Evolutionary conservation across 352 stramenopile genomes (phyloP), one percentile per base, ranked within the genome.

Genomic region (Globisporangium spinosum): DNA sequence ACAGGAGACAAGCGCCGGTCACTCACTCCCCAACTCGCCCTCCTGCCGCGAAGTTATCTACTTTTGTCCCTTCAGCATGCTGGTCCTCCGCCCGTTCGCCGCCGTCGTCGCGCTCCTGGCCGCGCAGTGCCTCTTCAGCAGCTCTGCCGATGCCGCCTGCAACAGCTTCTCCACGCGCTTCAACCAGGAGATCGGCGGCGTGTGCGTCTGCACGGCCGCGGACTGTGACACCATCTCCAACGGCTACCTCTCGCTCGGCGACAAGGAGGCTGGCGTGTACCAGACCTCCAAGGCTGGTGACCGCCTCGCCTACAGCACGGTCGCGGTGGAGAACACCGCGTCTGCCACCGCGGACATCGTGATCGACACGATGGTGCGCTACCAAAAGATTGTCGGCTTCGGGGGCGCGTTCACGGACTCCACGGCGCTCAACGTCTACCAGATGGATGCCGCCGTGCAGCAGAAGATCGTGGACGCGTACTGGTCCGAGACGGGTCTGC

Each of bases 331-430:
- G 32, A 74, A 22, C 12, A 56, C 29, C 9, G 51, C 43, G 15
- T 74, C 68, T 22, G 64, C 65, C 12, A 62, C 49, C 12, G 74
- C 75, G 13, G 78, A 87, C 57, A 79, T 84, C 27, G 67, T 76
- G 29, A 74, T 90, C 32, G 78, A 93, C 62, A 78, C 76, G 13
- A 67, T 59, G 0, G 76, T 72, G 32, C 88, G 70, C 61, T 91
- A 82, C 77, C 83, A 97, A 72, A 76, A 87, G 65, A 95, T 97
- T 53, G 77, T 89, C 32, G 91, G 91, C 13, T 97, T 97, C 67
- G 91, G 91, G 10, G 91, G 89, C 20, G 89, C 91, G 25, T 97
- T 97, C 78, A 97, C 90, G 9, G 91, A 97, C 64, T 70, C 88
- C 2, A 79, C 89, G 43, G 77, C 89, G 23, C 88, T 94, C 65